These are phyloP conservation scores for Xanthoconium separans DNA, from an alignment of 1,284 basidiomycete genomes.

Conservation along the genomic window DNA sequence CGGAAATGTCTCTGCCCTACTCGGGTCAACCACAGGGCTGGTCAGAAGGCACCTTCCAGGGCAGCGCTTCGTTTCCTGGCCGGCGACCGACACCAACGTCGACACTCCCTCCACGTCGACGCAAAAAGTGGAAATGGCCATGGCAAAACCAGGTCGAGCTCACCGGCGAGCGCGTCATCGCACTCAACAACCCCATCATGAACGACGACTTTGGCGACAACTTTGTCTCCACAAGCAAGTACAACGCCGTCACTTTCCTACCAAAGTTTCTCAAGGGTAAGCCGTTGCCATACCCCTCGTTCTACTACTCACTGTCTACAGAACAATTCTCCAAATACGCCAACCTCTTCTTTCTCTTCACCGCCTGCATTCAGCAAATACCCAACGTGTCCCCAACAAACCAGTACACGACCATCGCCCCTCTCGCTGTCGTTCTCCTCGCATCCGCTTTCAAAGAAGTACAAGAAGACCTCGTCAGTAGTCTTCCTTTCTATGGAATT, in stretches of 20 bases:
- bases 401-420: constrained; percentile 92
- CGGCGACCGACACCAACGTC: background rate
- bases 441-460: constrained; percentile 97
- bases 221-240: constrained; percentile 94
- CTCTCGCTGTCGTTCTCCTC: constrained; percentile 85
- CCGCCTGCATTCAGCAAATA: constrained; percentile 97
- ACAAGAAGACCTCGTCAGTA: constrained; percentile 83
- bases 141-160: constrained; percentile 67
- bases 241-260: constrained; percentile 85
- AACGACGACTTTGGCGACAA: constrained; percentile 77
- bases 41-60: constrained; percentile 53
- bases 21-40: constrained; percentile 60
- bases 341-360: constrained; percentile 99
- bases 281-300: background rate
- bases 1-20: constrained; percentile 12
- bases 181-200: constrained; percentile 67
- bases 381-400: constrained; percentile 98
- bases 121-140: constrained; percentile 65
- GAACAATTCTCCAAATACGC: constrained; percentile 99
- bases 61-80: constrained; percentile 44
- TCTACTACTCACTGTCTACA: constrained; percentile 32
- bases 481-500: background rate
- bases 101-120: constrained; percentile 21
- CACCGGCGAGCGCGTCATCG: constrained; percentile 67
- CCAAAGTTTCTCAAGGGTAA: constrained; percentile 92